These are phyloP conservation scores for Globisporangium cystogenes DNA, from an alignment of 352 stramenopile species.

Conservation along the genomic window DNA sequence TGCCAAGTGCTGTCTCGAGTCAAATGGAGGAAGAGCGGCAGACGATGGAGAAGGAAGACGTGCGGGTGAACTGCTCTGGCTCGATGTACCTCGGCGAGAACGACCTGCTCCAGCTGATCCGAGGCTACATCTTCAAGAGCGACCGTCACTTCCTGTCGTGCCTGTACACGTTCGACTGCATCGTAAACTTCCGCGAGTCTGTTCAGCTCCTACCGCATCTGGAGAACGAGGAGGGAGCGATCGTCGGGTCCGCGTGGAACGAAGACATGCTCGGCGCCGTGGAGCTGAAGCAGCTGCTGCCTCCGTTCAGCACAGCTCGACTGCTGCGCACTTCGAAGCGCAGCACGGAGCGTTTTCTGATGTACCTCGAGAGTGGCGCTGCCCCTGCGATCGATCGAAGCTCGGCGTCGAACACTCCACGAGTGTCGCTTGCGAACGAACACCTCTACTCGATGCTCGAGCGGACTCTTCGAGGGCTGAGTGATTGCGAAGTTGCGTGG, in stretches of 20 bases:
- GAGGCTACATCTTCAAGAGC: conserved; percentile 66
- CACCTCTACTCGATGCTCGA: conserved; percentile 88
- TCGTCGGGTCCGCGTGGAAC: conserved; percentile 56
- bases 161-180: conserved; percentile 73
- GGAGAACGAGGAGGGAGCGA: conserved; percentile 21
- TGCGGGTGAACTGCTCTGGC: conserved; percentile 22
- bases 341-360: conserved; percentile 77
- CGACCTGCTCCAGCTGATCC: conserved; percentile 67
- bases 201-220: conserved; percentile 32
- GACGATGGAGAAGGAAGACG: conserved; percentile 47
- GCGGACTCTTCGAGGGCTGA: conserved; percentile 63
- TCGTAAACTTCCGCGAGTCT: conserved; percentile 55
- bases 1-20: neutral
- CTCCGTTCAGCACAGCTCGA: conserved; percentile 81
- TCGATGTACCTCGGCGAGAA: conserved; percentile 64
- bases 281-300: conserved; percentile 48
- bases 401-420: neutral
- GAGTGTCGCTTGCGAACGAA: conserved; percentile 52
- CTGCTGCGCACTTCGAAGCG: conserved; percentile 59
- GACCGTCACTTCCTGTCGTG: conserved; percentile 79
- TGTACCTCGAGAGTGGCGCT: conserved; percentile 63
- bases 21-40: conserved; percentile 28
- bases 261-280: conserved; percentile 36
- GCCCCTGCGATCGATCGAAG: conserved; percentile 1
- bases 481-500: conserved; percentile 84